Base-by-base conservation (phyloP, 805 yeast species). In the Starmera quercuum region DNA sequence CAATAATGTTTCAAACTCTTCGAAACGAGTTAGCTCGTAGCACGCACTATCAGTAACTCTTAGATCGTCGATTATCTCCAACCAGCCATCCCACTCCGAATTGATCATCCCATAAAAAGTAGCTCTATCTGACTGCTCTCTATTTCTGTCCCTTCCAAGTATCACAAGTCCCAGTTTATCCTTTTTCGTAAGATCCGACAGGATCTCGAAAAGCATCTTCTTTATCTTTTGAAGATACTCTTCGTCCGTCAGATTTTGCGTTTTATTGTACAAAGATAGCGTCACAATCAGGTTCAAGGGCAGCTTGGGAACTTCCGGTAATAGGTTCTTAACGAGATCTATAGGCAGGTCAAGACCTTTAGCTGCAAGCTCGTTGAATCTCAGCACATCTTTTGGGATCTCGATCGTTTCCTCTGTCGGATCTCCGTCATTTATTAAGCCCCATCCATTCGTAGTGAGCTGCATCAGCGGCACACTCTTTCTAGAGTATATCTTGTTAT, bases 371-470 rank as follows among this genome's bases (percentile, higher is more conserved):
- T 59, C 60, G 32, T 63, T 57, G 37, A 61, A 63, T 32, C 53
- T 54, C 15, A 54, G 42, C 3, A 68, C 59, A 30, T 65, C 69
- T 4, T 44, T 39, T 1, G 75, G 76, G 2, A 69, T 44, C 12
- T 36, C 26, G 7, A 57, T 38, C 11, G 46, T 25, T 4, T 25
- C 15, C 13, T 4, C 8, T 25, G 13, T 35, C 11, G 46, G 32
- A 29, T 53, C 49, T 8, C 48, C 53, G 7, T 60, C 51, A 7
- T 25, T 25, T 5, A 72, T 45, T 8, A 68, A 41, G 8, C 48
- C 49, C 76, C 81, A 71, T 1, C 68, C 66, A 40, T 67, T 75
- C 1, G 68, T 59, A 1, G 81, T 68, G 39, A 74, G 51, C 44
- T 73, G 75, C 21, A 59, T 58, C 18, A 73, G 41, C 5, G 71